Evolutionary conservation across 2,329 filamentous ascomycete species (phyloP), one percentile per base, ranked within the genome.

Genomic region (Cadophora malorum): DNA sequence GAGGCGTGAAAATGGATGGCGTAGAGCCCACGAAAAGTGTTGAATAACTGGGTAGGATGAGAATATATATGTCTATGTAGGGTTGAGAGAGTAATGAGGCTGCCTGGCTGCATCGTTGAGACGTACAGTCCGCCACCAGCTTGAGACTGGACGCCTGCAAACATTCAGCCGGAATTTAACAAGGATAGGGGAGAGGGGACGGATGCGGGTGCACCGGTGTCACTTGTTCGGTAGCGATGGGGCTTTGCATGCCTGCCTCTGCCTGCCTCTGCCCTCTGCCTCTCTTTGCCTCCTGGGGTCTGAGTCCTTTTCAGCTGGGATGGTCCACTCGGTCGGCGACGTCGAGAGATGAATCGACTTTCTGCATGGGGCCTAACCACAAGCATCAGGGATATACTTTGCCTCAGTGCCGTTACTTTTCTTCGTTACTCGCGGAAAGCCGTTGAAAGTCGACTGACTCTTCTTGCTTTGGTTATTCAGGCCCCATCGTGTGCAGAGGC

Each of bases 41-140:
- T 35, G 25, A 35, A 49, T 49, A 3, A 50, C 41, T 52, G 25
- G 45, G 45, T 14, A 38, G 14, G 8, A 14, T 19, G 28, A 31
- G 3, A 19, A 33, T 52, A 23, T 63, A 14, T 33, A 33, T 1
- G 16, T 38, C 31, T 49, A n/a, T n/a, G 45, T 5, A 1, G 9
- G 5, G 28, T 8, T 7, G 4, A 21, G 19, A 49, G 4, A 33
- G 35, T 4, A 4, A 35, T 33, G 45, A 35, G 28, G 60, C 60
- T 62, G 59, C 19, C 47, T 33, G 28, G 60, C 60, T 62, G 59
- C 19, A 61, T 33, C 23, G 59, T 50, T n/a, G 19, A 49, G 38
- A 47, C 23, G 25, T 8, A 28, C 41, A 45, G 52, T 33, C 33
- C 52, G 16, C 25, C 52, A 55, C 25, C 52, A 33, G 14, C 25